Base-by-base conservation (phyloP, 2,329 filamentous ascomycete genomes). In the Aspergillus sp. region DNA sequence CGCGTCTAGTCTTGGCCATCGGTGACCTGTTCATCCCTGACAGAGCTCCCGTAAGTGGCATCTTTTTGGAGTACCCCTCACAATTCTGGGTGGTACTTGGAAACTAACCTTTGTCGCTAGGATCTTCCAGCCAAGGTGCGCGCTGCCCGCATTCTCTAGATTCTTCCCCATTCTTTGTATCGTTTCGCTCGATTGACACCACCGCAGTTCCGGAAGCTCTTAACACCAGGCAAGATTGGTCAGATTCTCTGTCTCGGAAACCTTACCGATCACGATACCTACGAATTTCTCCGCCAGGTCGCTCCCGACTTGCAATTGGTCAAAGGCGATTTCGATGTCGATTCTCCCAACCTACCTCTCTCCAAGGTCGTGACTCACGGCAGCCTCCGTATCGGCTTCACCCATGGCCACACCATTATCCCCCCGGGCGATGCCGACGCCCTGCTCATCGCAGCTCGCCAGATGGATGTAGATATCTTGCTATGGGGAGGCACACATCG, bases 11-110 rank as follows among this genome's bases (percentile, higher is more conserved):
- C 64, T 81, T 95, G 64, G 88, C 93, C 63, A 88, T 95, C 57
- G 89, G 89, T 67, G 90, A 95, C 73, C 81, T 95, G 43, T 90
- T 95, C 74, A 95, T 95, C 70, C 90, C 90, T 59, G 90, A 95
- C 70, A 79, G 90, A 66, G 90, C 89, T 58, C 83, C 93, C 52
- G 90, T 80, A 66, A 56, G 71, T 66, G 33, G 37, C 12, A 7
- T 12, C 28, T 26, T 37, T 42, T 41, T 39, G 49, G 44, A 44
- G 19, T 34, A 26, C 13, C 28, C 27, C 31, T 28, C 31, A 7
- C 10, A 10, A 40, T 8, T 40, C 13, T 28, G 12, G 11, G 13
- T 28, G 27, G 36, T 38, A 27, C 27, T 19, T 40, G 12, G 26
- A 7, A 3, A 35, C 12, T 35, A 53, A 46, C 34, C 33, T 6